A percentile compares a stretch with the other conserved stretches of the same genome.
phyloP scores from a whole-genome alignment of 306 rosid genomes.

The Prunus fruticosa region DNA sequence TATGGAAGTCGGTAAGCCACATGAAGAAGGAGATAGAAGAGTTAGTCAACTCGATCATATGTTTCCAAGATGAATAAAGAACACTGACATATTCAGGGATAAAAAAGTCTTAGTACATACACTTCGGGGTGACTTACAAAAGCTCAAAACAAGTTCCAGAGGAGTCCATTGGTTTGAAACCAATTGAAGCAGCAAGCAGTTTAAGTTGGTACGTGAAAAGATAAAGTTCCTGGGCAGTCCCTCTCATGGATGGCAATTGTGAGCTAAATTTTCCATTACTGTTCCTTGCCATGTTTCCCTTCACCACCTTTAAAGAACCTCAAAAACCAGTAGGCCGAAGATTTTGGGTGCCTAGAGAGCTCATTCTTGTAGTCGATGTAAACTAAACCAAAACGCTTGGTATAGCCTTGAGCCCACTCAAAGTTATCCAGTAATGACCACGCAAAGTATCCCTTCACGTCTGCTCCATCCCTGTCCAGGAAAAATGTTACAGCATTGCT shows the following conservation, averaged over 20 bases:
- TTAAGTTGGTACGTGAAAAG: background rate
- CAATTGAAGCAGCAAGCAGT: background rate
- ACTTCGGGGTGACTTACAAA: background rate
- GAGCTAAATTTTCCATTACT: slow-evolving; percentile 17
- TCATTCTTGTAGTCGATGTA: slow-evolving; percentile 79
- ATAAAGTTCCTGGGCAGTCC: background rate
- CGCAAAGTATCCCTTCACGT: slow-evolving; percentile 89
- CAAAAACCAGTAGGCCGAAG: slow-evolving; percentile 90
- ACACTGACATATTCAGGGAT: background rate
- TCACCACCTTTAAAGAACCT: slow-evolving; percentile 62
- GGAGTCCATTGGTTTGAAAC: background rate
- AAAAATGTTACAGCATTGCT: background rate
- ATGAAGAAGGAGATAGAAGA: background rate
- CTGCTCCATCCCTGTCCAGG: slow-evolving; percentile 71
- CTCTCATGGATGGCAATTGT: background rate
- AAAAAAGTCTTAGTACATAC: background rate
- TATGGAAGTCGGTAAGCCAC: no score
- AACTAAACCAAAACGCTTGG: slow-evolving; percentile 87
- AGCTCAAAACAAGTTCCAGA: background rate
- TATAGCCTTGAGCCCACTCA: slow-evolving; percentile 94
- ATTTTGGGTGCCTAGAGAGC: slow-evolving; percentile 80
- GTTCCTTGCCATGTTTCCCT: slow-evolving; percentile 52
- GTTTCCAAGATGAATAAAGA: background rate
- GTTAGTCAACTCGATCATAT: background rate
- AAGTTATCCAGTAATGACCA: slow-evolving; percentile 94